Evolutionary conservation across 108 stramenopile species (phyloP), one percentile per base, ranked within the genome.

Genomic region (Pinguiococcus pyrenoidosus): DNA sequence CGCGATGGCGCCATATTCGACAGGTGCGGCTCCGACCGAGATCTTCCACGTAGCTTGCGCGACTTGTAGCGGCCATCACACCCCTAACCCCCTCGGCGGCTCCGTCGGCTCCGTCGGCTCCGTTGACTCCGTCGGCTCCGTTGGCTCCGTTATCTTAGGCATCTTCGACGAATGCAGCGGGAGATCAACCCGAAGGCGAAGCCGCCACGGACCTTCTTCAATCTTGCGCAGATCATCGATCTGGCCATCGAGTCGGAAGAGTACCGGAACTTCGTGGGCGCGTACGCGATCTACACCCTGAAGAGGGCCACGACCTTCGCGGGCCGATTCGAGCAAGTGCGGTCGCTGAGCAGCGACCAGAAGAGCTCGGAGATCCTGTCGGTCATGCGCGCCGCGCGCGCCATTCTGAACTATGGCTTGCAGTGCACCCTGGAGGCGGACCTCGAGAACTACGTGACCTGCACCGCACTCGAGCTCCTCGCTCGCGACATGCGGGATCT

Each of bases 251-350:
- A 24, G n/a, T 55, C 56, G 13, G 56, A 26, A 27, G 35, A 46
- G 1, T 50, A 32, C 27, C 29, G 47, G 14, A 37, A 47, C 8
- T 60, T 70, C 32, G 47, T 68, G 3, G 48, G 32, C 25, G 32
- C 65, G 16, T 70, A 70, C 54, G 66, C 55, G 22, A 53, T 17
- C n/a, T 70, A 59, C 53, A 66, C 68, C 26, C 43, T 70, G 29
- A 56, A 62, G 18, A 42, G 69, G 9, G 61, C 69, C 1, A 48
- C 39, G 28, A 26, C 21, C 40, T 70, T 70, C 59, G 37, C 32
- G 27, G 60, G 30, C 41, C 49, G 50, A 56, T 70, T 70, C 43
- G 61, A 68, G 62, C 66, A 61, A 8, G 34, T 61, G 29, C 21
- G 8, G 36, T n/a, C 22, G 38, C 24, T 52, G 12, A 7, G n/a